Evolutionary conservation across 106 monocot genomes (phyloP).

Genomic region (Posidonia australis): DNA sequence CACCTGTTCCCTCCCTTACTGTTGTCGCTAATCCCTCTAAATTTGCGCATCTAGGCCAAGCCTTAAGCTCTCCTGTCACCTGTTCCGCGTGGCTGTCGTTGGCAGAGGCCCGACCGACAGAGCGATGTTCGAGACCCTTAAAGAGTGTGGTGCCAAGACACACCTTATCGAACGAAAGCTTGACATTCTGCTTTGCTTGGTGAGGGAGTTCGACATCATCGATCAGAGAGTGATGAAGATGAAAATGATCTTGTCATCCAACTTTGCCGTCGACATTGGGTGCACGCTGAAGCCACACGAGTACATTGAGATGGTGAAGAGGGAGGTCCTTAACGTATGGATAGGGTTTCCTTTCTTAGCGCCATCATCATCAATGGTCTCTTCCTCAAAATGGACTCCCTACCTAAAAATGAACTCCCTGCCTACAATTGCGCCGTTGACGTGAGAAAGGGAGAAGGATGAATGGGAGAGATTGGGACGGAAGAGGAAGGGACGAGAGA

Average conservation of each 20-base stretch:
- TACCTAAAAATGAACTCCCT: too few species aligned
- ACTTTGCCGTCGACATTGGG: conserved; percentile 84
- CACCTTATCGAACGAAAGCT: conserved; percentile 50
- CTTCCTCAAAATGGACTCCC: conserved; percentile 17
- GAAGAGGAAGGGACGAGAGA: too few species aligned
- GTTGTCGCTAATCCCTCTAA: not conserved
- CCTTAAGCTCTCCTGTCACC: conserved; percentile 39
- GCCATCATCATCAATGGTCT: conserved; percentile 55
- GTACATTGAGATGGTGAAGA: conserved; percentile 92
- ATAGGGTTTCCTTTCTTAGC: conserved; percentile 43
- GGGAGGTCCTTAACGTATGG: conserved; percentile 73
- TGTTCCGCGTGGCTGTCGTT: conserved; percentile 64
- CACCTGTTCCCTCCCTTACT: not conserved
- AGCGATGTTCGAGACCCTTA: conserved; percentile 66
- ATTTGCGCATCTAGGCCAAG: conserved; percentile 41
- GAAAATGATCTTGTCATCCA: conserved; percentile 97
- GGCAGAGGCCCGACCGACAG: conserved; percentile 82
- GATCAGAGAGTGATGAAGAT: conserved; percentile 79
- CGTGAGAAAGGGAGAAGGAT: too few species aligned
- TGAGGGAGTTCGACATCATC: conserved; percentile 81
- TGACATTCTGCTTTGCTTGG: conserved; percentile 77
- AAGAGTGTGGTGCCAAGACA: conserved; percentile 79
- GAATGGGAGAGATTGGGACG: too few species aligned
- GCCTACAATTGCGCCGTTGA: too few species aligned
- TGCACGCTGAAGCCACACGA: conserved; percentile 68